Evolutionary conservation across 768 basidiomycete genomes (phyloP), one percentile per base, ranked within the genome.

Genomic region (Collybia sordida): DNA sequence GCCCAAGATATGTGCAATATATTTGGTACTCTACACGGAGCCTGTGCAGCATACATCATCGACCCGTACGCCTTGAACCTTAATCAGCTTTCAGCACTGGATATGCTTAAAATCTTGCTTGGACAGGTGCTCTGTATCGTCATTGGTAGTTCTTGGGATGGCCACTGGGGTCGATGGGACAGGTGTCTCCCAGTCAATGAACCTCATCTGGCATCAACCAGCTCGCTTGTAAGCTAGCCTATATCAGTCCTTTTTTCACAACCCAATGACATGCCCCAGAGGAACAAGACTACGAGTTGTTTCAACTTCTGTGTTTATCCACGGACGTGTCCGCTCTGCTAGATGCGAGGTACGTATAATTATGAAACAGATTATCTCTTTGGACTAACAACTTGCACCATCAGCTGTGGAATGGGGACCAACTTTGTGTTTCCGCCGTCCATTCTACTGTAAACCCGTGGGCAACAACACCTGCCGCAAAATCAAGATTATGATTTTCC

Each of bases 1-100:
- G 23, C 27, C 34, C 3, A 43, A 84, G 83, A 83, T 47, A 83
- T 85, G 82, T 67, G 80, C 52, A 83, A 83, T 43, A 57, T 68
- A 14, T 62, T 61, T 45, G 70, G 74, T 6, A 72, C 66, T 15
- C 48, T 85, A n/a, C 83, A 85, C 45, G 83, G 82, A 1, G 81
- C 70, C 4, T 84, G 81, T 56, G 73, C 78, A 3, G 80, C 77
- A 0, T 74, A 81, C 53, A 67, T 85, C 24, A 70, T 83, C 24
- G 82, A 83, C 63, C 68, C 70, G 83, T 79, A 53, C 22, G 79
- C 64, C 34, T 12, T 27, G 25, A 28, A 6, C 38, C 6, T 36
- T 34, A 31, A 17, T 14, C 19, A 27, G n/a, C 19, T 37, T 27
- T n/a, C 14, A 28, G 19, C 6, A 4, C 39, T 31, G 31, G 3